A percentile compares a stretch with the other conserved stretches of the same genome.
phyloP scores from a whole-genome alignment of 768 basidiomycete genomes.

The Macrolepiota dolichaula region DNA sequence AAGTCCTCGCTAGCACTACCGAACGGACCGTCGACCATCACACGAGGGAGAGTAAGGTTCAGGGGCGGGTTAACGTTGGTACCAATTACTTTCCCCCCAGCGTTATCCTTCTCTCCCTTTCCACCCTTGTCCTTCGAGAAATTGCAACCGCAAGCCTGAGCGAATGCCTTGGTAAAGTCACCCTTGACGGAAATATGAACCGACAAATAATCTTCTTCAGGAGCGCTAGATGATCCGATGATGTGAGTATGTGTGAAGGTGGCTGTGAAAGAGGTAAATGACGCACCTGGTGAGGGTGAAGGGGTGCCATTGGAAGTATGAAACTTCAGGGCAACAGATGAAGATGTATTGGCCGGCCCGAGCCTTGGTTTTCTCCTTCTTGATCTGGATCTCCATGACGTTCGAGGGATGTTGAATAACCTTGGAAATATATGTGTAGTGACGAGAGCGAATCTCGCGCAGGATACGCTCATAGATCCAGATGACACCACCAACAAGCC shows the following conservation, averaged over 20 bases:
- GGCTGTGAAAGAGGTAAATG: background rate
- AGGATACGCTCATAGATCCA: slow-evolving; percentile 88
- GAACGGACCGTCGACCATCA: slow-evolving; percentile 97
- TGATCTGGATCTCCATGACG: slow-evolving; percentile 95
- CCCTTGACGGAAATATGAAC: slow-evolving; percentile 92
- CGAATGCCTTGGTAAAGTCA: slow-evolving; percentile 83
- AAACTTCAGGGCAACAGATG: slow-evolving; percentile 85
- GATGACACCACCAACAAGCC: slow-evolving; percentile 83
- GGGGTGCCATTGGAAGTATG: slow-evolving; percentile 96
- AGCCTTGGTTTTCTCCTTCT: slow-evolving; percentile 85
- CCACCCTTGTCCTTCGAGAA: slow-evolving; percentile 52
- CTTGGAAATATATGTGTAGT: slow-evolving; percentile 90
- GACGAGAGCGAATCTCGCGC: slow-evolving; percentile 88
- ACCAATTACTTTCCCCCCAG: slow-evolving; percentile 60
- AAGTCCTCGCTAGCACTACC: slow-evolving; percentile 92
- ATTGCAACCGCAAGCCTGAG: slow-evolving; percentile 81
- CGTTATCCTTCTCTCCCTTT: slow-evolving; percentile 40
- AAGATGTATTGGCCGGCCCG: slow-evolving; percentile 94
- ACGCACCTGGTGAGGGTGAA: slow-evolving; percentile 86
- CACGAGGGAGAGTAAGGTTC: slow-evolving; percentile 75
- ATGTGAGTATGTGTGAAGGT: background rate
- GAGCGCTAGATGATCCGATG: slow-evolving; percentile 50
- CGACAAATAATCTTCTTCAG: slow-evolving; percentile 93
- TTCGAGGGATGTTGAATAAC: slow-evolving; percentile 94
- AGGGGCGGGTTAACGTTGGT: slow-evolving; percentile 55